A percentile compares a stretch with the other conserved stretches of the same genome.
These are phyloP conservation scores for Apiospora phragmitis DNA, from an alignment of 2,329 filamentous ascomycete species.

Conservation along the genomic window DNA sequence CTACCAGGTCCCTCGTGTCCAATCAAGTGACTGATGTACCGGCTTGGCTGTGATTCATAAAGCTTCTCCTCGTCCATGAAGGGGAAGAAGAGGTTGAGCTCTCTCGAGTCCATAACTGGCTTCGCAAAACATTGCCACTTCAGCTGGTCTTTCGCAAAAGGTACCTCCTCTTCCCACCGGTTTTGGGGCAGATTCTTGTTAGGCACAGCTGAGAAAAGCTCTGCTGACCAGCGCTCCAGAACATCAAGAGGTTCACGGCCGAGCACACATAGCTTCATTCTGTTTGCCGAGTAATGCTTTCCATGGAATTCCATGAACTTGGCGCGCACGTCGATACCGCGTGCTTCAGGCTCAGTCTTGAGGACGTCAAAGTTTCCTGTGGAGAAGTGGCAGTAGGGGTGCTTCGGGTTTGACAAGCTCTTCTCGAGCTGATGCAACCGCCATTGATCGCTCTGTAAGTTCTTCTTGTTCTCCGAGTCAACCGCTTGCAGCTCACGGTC, in stretches of 20 bases:
- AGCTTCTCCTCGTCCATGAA: conserved; percentile 81
- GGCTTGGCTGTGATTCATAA: conserved; percentile 78
- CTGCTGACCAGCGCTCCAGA: conserved; percentile 78
- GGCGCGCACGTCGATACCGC: conserved; percentile 80
- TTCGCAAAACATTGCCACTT: conserved; percentile 80
- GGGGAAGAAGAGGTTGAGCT: conserved; percentile 78
- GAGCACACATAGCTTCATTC: conserved; percentile 88
- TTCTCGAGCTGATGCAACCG: conserved; percentile 86
- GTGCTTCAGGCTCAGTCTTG: conserved; percentile 76
- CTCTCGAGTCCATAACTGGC: conserved; percentile 84
- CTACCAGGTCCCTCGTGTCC: conserved; percentile 93
- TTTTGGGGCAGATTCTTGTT: too few species aligned
- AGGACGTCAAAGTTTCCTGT: conserved; percentile 87
- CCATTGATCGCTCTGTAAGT: conserved; percentile 88
- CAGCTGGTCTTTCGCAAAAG: conserved; percentile 50
- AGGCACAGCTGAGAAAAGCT: conserved; percentile 79
- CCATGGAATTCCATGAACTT: conserved; percentile 93
- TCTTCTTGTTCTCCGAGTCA: conserved; percentile 97
- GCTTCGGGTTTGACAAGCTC: conserved; percentile 80
- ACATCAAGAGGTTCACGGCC: conserved; percentile 81
- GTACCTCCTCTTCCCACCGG: conserved; percentile 52
- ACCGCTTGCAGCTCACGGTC: conserved; percentile 87
- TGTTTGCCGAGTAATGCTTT: conserved; percentile 87
- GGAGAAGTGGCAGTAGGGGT: conserved; percentile 89
- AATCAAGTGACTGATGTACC: conserved; percentile 85